Base-by-base conservation (phyloP, 495 filamentous ascomycete species). In the Copromyces sp. region DNA sequence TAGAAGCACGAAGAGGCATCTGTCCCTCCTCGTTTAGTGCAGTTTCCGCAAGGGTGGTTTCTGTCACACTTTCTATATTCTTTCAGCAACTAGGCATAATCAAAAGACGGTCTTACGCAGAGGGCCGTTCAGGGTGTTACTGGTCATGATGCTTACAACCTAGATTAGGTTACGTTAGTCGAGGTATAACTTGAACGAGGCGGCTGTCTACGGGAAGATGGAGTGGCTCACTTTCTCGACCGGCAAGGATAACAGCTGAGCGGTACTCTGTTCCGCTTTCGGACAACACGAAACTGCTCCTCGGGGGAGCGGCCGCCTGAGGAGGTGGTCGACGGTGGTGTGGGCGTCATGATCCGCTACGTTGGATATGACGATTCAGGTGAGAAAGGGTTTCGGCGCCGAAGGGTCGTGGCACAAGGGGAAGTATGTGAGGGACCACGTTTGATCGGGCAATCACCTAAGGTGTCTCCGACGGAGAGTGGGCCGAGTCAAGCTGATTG, bases 221-320 rank as follows among this genome's bases (percentile, higher is more conserved):
- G 70, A 44, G 29, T 73, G 65, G 77, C 92, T 87, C 86, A 97
- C 95, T 99, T 99, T 86, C 95, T 89, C 78, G 94, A 91, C 77
- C 95, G 87, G 80, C 95, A 99, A 32, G 95, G 94, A 71, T 89
- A 95, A 80, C 95, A 99, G 61, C 94, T 97, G 47, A 99, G 86
- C 39, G 95, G 95, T 17, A 99, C 92, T 72, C 95, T 87, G 76
- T 99, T 99, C 79, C 95, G 89, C 83, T 97, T 97, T 75, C 95
- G 90, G 70, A 98, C 92, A 44, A 99, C 90, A 73, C 93, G 90
- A 77, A 91, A 98, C 76, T 94, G 91, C 44, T 89, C 88, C 81
- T 97, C 93, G 38, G 94, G 95, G 47, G 95, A 97, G 73, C 92
- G 89, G 53, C 85, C 86, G 72, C 89, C 87, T 45, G 88, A 90